Conservation (phyloP, 2,329 filamentous ascomycete species). For the Penicillium occitanis region DNA sequence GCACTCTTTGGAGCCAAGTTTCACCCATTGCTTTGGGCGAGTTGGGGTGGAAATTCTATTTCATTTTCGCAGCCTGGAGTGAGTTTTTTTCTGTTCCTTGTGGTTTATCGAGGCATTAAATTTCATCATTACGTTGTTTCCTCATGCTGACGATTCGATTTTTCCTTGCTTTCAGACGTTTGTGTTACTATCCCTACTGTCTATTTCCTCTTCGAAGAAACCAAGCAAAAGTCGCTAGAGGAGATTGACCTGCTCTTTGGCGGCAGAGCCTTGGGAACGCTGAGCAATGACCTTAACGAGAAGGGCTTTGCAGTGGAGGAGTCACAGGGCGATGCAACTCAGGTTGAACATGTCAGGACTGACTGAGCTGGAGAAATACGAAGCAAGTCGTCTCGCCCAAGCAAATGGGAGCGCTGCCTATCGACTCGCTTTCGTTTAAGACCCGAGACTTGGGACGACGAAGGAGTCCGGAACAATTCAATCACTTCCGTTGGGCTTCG, state of each 20-base stretch:
- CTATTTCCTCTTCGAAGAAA: constrained; percentile 44
- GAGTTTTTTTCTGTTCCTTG: not conserved
- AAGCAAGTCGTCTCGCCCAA: not conserved
- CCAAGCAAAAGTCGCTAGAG: constrained; percentile 55
- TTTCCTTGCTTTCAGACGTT: not conserved
- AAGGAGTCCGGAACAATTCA: not conserved
- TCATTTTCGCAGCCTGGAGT: constrained; percentile 49
- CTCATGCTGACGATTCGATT: not conserved
- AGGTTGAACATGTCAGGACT: not conserved
- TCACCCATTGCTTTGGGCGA: constrained; percentile 53
- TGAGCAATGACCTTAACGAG: constrained; percentile 41
- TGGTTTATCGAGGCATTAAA: too few species aligned
- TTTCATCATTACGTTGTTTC: not conserved
- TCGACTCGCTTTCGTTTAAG: not conserved
- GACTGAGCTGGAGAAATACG: not conserved
- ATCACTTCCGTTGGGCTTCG: too few species aligned
- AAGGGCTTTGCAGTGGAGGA: not conserved
- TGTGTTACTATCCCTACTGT: not conserved
- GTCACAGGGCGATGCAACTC: not conserved
- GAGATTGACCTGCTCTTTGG: constrained; percentile 61
- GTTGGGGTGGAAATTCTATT: constrained; percentile 58
- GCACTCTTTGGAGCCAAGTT: constrained; percentile 60
- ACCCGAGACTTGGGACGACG: not conserved
- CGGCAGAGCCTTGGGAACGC: constrained; percentile 49
- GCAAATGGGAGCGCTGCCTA: not conserved